phyloP scores from a whole-genome alignment of 768 basidiomycete genomes.

The Wakefieldia striispora region DNA sequence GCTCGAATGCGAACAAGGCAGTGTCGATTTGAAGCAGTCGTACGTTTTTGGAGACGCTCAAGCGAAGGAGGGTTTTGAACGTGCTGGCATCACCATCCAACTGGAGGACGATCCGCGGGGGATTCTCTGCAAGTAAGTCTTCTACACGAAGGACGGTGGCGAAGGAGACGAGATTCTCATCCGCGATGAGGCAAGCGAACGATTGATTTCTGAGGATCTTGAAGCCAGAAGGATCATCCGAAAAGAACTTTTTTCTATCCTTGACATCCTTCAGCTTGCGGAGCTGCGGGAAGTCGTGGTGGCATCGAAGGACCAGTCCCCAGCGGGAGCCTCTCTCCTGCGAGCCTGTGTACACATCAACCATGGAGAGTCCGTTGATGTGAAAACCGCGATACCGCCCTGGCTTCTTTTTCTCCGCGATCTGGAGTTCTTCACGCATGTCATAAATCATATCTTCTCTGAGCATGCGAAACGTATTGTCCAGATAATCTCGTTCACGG shows the following conservation, averaged over 20 bases:
- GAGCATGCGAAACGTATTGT: slow-evolving; percentile 64
- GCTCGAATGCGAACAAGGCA: slow-evolving; percentile 62
- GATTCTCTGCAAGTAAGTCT: slow-evolving; percentile 43
- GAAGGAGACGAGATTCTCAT: slow-evolving; percentile 49
- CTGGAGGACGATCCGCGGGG: slow-evolving; percentile 54
- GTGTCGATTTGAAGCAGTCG: slow-evolving; percentile 59
- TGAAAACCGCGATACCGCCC: slow-evolving; percentile 39
- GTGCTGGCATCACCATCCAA: slow-evolving; percentile 46
- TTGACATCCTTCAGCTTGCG: slow-evolving; percentile 23
- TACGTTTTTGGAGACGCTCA: slow-evolving; percentile 37
- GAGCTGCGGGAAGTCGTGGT: slow-evolving; percentile 37
- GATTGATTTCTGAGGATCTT: slow-evolving; percentile 55
- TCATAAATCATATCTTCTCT: slow-evolving; percentile 65
- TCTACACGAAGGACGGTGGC: slow-evolving; percentile 56
- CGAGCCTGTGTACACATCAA: slow-evolving; percentile 38
- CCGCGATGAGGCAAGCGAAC: slow-evolving; percentile 50
- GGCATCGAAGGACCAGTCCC: slow-evolving; percentile 41
- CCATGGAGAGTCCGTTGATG: slow-evolving; percentile 37
- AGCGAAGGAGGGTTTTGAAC: slow-evolving; percentile 38
- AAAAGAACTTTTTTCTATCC: slow-evolving; percentile 39
- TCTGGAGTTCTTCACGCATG: slow-evolving; percentile 56
- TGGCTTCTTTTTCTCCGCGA: slow-evolving; percentile 40
- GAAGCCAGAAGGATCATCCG: slow-evolving; percentile 32
- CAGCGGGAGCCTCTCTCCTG: slow-evolving; percentile 34
- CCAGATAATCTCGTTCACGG: slow-evolving; percentile 50